These are phyloP conservation scores for Hortaea werneckii DNA, from an alignment of 2,329 filamentous ascomycete species.

Conservation along the genomic window DNA sequence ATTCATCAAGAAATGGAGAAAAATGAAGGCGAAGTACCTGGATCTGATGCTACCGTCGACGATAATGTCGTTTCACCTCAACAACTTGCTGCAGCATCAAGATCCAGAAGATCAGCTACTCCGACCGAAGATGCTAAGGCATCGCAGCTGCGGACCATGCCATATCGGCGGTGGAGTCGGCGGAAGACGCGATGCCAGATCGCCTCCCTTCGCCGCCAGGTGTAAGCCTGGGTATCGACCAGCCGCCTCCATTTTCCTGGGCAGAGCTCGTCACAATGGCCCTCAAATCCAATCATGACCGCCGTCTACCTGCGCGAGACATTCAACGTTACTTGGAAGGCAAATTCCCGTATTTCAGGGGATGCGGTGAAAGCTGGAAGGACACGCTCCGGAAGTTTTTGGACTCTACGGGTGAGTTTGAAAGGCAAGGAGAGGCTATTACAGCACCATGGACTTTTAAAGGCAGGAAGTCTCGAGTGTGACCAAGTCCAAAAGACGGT, in stretches of 20 bases:
- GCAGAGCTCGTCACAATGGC: slow-evolving; percentile 6
- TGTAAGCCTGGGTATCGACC: not conserved
- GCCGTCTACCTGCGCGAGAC: not conserved
- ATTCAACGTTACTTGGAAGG: slow-evolving; percentile 2
- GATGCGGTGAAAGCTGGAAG: slow-evolving; percentile 2
- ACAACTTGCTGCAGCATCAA: not conserved
- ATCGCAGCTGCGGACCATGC: not conserved
- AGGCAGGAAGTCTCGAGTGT: not conserved
- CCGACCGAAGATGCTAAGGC: not conserved
- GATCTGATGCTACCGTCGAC: not conserved
- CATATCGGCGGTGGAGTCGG: not conserved
- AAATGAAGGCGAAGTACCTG: not conserved
- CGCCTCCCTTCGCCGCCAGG: not conserved
- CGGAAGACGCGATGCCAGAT: not conserved
- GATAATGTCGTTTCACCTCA: not conserved
- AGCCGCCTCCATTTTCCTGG: slow-evolving; percentile 4
- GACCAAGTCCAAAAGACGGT: not conserved
- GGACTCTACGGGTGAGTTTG: slow-evolving; percentile 1
- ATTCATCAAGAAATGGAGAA: not conserved
- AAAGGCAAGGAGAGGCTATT: not conserved
- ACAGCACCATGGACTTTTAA: not conserved
- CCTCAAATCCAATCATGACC: slow-evolving; percentile 1
- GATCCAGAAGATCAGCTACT: not conserved
- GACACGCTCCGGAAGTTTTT: not conserved
- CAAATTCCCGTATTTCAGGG: slow-evolving; percentile 5